phyloP scores from a whole-genome alignment of 2,329 filamentous ascomycete species.

The Fonsecaea nubica region DNA sequence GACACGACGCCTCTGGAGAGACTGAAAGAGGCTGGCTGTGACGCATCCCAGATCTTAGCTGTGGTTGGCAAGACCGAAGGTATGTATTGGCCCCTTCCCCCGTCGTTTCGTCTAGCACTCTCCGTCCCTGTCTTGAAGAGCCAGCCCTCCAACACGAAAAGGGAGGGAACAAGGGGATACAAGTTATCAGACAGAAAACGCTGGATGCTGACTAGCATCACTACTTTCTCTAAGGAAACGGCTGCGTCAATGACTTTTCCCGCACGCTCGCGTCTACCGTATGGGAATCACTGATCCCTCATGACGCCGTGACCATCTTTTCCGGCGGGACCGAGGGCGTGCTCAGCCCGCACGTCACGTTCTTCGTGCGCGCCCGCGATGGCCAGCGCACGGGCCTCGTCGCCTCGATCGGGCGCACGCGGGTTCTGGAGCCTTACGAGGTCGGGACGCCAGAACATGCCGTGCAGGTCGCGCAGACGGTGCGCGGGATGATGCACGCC shows the following conservation, averaged over 20 bases:
- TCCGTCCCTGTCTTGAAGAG: no score
- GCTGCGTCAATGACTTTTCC: slow-evolving; percentile 48
- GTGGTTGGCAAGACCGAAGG: slow-evolving; percentile 46
- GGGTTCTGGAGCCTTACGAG: slow-evolving; percentile 42
- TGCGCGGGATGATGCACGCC: slow-evolving; percentile 36
- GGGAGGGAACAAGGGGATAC: no score
- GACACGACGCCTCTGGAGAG: slow-evolving; percentile 42
- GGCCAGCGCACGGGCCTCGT: slow-evolving; percentile 34
- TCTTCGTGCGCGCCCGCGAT: slow-evolving; percentile 36
- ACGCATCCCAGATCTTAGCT: slow-evolving; percentile 41
- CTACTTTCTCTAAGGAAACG: slow-evolving; percentile 41
- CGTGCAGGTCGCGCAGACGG: slow-evolving; percentile 35
- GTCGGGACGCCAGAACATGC: slow-evolving; percentile 44
- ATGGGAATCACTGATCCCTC: slow-evolving; percentile 44
- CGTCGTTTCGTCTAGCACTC: no score
- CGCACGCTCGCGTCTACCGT: slow-evolving; percentile 44
- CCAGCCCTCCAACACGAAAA: no score
- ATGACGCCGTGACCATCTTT: slow-evolving; percentile 44
- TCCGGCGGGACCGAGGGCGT: slow-evolving; percentile 46
- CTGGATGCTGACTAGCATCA: slow-evolving; percentile 14
- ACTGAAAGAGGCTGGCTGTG: slow-evolving; percentile 43
- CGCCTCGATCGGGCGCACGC: slow-evolving; percentile 42
- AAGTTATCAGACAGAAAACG: background rate
- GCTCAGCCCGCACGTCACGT: slow-evolving; percentile 45
- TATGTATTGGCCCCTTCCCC: slow-evolving; percentile 6